Conservation (phyloP, 208 protist species). For the Trypanosoma brucei region DNA sequence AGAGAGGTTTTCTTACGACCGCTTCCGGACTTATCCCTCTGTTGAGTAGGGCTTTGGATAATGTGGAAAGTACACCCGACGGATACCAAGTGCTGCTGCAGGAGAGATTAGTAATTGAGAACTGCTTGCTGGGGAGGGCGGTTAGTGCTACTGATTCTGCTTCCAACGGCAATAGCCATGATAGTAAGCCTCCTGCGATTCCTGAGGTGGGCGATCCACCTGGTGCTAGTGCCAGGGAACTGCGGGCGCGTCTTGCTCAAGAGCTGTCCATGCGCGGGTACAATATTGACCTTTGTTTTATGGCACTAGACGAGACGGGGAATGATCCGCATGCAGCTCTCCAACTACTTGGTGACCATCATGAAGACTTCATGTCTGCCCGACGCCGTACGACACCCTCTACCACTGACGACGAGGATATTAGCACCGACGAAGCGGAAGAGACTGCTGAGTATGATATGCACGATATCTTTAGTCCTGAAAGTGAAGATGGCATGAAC, state of each 20-base stretch:
- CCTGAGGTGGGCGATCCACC: neutral
- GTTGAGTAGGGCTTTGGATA: slow-evolving; percentile 16
- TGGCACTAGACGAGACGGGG: slow-evolving; percentile 29
- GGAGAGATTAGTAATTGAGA: slow-evolving; percentile 24
- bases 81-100: slow-evolving; percentile 11
- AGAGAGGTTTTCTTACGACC: slow-evolving; percentile 9
- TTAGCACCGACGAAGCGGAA: slow-evolving; percentile 30
- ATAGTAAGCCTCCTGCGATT: neutral
- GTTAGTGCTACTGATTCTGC: neutral
- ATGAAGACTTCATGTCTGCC: slow-evolving; percentile 28
- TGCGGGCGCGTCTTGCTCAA: slow-evolving; percentile 24
- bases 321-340: slow-evolving; percentile 26
- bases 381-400: slow-evolving; percentile 19
- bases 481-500: slow-evolving; percentile 40
- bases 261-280: slow-evolving; percentile 35
- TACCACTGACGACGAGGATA: slow-evolving; percentile 27
- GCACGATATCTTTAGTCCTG: slow-evolving; percentile 22
- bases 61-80: slow-evolving; percentile 10
- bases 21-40: slow-evolving; percentile 16
- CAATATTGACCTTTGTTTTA: slow-evolving; percentile 29
- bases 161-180: neutral
- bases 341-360: slow-evolving; percentile 29
- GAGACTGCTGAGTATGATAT: slow-evolving; percentile 31
- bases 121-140: slow-evolving; percentile 17
- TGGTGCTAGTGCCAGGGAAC: slow-evolving; percentile 3